These are phyloP conservation scores for Heterobasidion parviporum DNA, from an alignment of 1,284 basidiomycete genomes.

Conservation along the genomic window DNA sequence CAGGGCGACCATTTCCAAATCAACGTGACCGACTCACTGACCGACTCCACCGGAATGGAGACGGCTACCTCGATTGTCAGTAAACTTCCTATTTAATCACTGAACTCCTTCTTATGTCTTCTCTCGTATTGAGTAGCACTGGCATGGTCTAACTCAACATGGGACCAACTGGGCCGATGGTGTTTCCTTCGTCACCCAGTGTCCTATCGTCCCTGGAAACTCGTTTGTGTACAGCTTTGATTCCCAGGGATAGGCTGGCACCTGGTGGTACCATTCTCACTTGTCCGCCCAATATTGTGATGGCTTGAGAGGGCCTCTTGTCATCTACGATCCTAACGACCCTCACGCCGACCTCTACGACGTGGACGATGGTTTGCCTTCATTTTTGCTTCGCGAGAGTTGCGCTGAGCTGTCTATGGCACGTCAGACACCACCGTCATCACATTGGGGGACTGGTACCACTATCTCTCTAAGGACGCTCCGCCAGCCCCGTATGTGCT, in stretches of 20 bases:
- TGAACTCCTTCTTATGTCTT: background rate
- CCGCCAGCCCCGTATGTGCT: constrained; percentile 4
- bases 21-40: constrained; percentile 23
- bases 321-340: constrained; percentile 2
- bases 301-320: constrained; percentile 14
- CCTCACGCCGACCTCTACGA: constrained; percentile 3
- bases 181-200: constrained; percentile 34
- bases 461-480: constrained; percentile 4
- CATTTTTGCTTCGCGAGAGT: background rate
- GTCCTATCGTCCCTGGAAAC: constrained; percentile 31
- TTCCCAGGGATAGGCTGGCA: constrained; percentile 19
- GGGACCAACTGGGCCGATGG: constrained; percentile 19
- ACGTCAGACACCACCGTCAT: constrained; percentile 8
- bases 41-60: constrained; percentile 20
- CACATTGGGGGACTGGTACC: constrained; percentile 18
- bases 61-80: constrained; percentile 24
- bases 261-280: constrained; percentile 30
- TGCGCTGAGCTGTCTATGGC: background rate
- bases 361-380: constrained; percentile 4
- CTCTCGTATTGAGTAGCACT: constrained; percentile 20
- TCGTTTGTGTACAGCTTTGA: constrained; percentile 13
- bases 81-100: background rate
- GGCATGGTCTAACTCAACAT: constrained; percentile 28
- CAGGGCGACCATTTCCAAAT: constrained; percentile 20
- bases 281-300: constrained; percentile 27